Evolutionary conservation across 2,329 filamentous ascomycete genomes (phyloP), one percentile per base, ranked within the genome.

Genomic region (Fusarium secorum): DNA sequence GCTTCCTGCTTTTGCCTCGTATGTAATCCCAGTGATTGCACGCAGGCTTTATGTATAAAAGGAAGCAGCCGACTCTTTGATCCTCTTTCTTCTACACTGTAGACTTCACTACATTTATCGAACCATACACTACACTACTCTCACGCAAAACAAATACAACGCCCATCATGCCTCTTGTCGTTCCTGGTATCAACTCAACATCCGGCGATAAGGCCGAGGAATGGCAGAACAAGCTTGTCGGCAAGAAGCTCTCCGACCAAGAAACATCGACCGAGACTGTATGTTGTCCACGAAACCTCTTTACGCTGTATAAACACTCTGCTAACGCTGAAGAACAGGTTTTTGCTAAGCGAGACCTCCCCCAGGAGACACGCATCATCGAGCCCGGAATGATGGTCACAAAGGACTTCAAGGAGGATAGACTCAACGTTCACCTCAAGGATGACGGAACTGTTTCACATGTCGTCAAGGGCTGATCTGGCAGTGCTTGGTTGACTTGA

Each of bases 141-240:
- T 28, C 39, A 41, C 45, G 17, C 15, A 52, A 41, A 38, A 30
- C 30, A 48, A 38, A 41, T 7, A 38, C 24, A 36, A n/a, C 41
- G 30, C 41, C 46, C 65, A 78, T n/a, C 81, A 90, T 91, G 89
- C 89, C 89, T 87, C 88, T 91, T 80, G 84, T 91, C 74, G 85
- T 89, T 22, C 88, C 88, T 60, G 87, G 86, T 76, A 81, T 90
- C 73, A 89, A 83, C 69, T 83, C 80, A 68, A 81, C 80, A 67
- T 79, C 83, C 42, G 78, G 78, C 69, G 76, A 81, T 77, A 83
- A 84, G 79, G 87, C 84, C 38, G 82, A 88, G 64, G 83, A 88
- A 74, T 91, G 89, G 89, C 82, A 81, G 71, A 85, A 85, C 79
- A 89, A 90, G 83, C 82, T 91, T 8, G 85, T 88, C 48, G 89